phyloP scores from a whole-genome alignment of 306 rosid species.

The Boehmeria nivea region DNA sequence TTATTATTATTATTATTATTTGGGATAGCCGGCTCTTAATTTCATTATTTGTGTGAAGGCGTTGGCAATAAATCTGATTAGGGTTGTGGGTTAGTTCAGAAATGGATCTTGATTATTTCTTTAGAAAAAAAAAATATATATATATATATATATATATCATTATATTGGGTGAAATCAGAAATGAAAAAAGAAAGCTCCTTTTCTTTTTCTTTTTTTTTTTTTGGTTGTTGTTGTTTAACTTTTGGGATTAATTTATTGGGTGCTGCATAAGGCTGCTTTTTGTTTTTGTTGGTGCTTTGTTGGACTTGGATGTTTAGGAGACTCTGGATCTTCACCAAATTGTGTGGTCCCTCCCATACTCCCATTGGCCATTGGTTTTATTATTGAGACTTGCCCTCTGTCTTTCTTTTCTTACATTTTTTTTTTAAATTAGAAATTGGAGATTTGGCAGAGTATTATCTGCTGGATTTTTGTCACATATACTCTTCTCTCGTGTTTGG shows the following conservation, averaged over 20 bases:
- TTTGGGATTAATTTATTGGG: not conserved
- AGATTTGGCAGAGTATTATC: not conserved
- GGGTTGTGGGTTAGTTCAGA: not conserved
- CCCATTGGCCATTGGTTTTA: slow-evolving; percentile 1
- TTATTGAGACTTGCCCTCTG: no score
- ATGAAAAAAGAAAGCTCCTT: no score
- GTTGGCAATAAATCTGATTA: slow-evolving; percentile 9
- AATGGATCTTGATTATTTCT: no score
- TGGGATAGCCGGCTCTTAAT: not conserved
- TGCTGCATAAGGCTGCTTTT: slow-evolving; percentile 12
- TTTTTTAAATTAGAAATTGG: not conserved
- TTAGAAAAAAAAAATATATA: no score
- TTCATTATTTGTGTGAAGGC: not conserved
- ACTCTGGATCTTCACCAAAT: slow-evolving; percentile 18
- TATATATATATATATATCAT: no score
- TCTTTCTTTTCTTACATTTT: not conserved
- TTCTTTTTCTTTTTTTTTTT: not conserved
- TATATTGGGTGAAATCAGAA: no score
- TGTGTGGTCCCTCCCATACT: slow-evolving; percentile 31
- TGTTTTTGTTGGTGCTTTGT: slow-evolving; percentile 8
- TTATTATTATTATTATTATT: no score
- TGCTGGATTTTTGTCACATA: not conserved
- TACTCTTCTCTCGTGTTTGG: not conserved
- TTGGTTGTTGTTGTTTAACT: not conserved
- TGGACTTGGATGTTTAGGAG: slow-evolving; percentile 4